A percentile compares a stretch with the other conserved stretches of the same genome.
Evolutionary conservation across 257 asterid genomes (phyloP).

Genomic region (Fraxinus excelsior): DNA sequence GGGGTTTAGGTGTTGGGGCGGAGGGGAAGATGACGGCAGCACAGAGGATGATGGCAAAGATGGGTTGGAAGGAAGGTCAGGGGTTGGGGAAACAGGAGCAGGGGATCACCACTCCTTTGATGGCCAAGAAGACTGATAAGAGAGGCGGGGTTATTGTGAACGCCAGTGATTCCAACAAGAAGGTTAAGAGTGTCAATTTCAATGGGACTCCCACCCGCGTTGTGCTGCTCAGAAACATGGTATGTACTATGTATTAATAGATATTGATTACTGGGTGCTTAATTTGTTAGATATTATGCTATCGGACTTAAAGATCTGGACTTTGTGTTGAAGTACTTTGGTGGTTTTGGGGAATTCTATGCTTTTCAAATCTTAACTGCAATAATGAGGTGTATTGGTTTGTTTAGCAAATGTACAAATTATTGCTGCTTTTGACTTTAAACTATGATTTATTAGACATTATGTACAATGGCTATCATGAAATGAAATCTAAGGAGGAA

Average conservation of each 20-base stretch:
- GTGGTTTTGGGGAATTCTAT: background rate
- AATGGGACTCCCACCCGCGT: constrained; percentile 82
- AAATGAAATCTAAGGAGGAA: too few relatives aligned
- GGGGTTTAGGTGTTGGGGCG: constrained; percentile 86
- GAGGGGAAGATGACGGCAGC: constrained; percentile 99
- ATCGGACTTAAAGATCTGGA: constrained; percentile 6
- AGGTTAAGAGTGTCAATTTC: constrained; percentile 84
- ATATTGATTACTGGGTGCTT: background rate
- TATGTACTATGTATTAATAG: constrained; percentile 32
- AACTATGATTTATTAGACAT: background rate
- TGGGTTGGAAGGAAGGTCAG: constrained; percentile 99
- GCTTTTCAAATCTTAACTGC: background rate
- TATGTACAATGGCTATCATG: background rate
- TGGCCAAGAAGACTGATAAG: constrained; percentile 95
- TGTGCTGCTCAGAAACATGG: constrained; percentile 86
- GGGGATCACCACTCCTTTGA: constrained; percentile 85
- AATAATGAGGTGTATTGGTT: background rate
- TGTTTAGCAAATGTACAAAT: background rate
- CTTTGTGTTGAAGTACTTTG: constrained; percentile 5
- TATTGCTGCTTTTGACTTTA: background rate
- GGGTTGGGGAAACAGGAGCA: constrained; percentile 94
- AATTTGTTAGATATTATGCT: background rate
- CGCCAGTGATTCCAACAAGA: constrained; percentile 76
- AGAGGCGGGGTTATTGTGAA: constrained; percentile 92
- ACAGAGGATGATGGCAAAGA: constrained; percentile 99